A percentile compares a stretch with the other conserved stretches of the same genome.
These are phyloP conservation scores for Ilyonectria mors-panacis DNA, from an alignment of 2,329 filamentous ascomycete species.

Conservation along the genomic window DNA sequence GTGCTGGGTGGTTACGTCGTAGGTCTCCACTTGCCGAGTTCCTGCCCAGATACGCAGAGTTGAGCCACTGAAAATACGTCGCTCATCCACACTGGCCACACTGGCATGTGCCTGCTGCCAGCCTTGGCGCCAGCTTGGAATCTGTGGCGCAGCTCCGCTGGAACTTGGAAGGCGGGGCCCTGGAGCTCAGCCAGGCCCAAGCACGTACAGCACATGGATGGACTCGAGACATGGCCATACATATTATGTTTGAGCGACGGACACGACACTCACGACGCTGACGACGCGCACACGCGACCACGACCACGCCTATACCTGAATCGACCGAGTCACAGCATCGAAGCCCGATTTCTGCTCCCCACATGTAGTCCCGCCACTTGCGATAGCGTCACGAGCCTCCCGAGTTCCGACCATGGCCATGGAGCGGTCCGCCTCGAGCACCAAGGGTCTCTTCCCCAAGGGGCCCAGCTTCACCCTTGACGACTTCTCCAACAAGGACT, in stretches of 20 bases:
- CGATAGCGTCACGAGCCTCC: slow-evolving; percentile 39
- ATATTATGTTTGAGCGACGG: slow-evolving; percentile 1
- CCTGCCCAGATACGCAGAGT: not conserved
- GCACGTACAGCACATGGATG: slow-evolving; percentile 22
- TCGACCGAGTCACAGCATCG: slow-evolving; percentile 12
- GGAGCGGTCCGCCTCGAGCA: slow-evolving; percentile 63
- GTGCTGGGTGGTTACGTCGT: slow-evolving; percentile 47
- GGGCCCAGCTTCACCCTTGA: slow-evolving; percentile 89
- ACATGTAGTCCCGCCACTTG: slow-evolving; percentile 51
- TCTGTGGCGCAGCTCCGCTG: slow-evolving; percentile 43
- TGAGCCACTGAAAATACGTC: slow-evolving; percentile 30
- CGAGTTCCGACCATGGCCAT: slow-evolving; percentile 58
- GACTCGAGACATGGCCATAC: slow-evolving; percentile 32
- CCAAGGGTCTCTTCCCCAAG: slow-evolving; percentile 80
- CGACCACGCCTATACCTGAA: slow-evolving; percentile 9
- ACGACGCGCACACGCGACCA: slow-evolving; percentile 32
- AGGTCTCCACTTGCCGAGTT: slow-evolving; percentile 41
- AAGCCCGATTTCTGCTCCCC: slow-evolving; percentile 35
- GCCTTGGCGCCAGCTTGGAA: slow-evolving; percentile 26
- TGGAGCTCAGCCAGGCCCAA: slow-evolving; percentile 30
- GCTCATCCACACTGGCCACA: not conserved
- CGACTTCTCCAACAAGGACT: slow-evolving; percentile 90
- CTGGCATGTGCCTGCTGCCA: slow-evolving; percentile 34
- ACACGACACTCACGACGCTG: slow-evolving; percentile 29
- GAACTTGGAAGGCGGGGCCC: slow-evolving; percentile 33